Percentiles rank a stretch among this genome's conserved stretches.
Conservation (phyloP, 2,329 filamentous ascomycete genomes). For the Shiraia bambusicola region DNA sequence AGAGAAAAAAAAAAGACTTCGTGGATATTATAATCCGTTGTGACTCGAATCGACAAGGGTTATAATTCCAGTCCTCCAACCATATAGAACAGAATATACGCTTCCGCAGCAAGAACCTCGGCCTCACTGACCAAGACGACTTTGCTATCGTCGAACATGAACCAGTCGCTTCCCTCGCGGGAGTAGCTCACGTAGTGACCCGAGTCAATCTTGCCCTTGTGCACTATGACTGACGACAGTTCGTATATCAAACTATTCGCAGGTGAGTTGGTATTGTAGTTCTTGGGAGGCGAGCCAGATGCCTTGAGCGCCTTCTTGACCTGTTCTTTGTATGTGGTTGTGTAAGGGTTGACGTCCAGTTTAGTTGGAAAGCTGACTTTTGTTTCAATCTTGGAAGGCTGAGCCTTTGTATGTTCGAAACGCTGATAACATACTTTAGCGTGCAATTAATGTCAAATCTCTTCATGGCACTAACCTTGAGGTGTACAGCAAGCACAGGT, state of each 20-base stretch:
- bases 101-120: slow-evolving; percentile 81
- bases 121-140: slow-evolving; percentile 81
- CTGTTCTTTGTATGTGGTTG: slow-evolving; percentile 57
- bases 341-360: slow-evolving; percentile 89
- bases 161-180: slow-evolving; percentile 83
- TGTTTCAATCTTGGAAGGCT: slow-evolving; percentile 84
- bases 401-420: slow-evolving; percentile 75
- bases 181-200: slow-evolving; percentile 93
- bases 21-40: not conserved
- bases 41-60: not conserved
- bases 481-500: slow-evolving; percentile 85
- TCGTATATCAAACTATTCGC: slow-evolving; percentile 72
- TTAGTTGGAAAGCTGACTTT: slow-evolving; percentile 82
- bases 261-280: slow-evolving; percentile 36
- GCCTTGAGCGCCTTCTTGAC: slow-evolving; percentile 30
- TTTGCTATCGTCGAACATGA: slow-evolving; percentile 92
- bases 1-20: too few relatives aligned
- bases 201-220: slow-evolving; percentile 89
- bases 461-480: slow-evolving; percentile 65
- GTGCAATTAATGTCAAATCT: not conserved
- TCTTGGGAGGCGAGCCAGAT: slow-evolving; percentile 42
- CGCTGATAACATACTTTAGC: slow-evolving; percentile 47
- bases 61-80: slow-evolving; percentile 36
- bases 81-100: slow-evolving; percentile 85
- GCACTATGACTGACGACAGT: slow-evolving; percentile 84